Conservation (phyloP, 805 yeast genomes). For the Zygosaccharomyces gambellarensis region DNA sequence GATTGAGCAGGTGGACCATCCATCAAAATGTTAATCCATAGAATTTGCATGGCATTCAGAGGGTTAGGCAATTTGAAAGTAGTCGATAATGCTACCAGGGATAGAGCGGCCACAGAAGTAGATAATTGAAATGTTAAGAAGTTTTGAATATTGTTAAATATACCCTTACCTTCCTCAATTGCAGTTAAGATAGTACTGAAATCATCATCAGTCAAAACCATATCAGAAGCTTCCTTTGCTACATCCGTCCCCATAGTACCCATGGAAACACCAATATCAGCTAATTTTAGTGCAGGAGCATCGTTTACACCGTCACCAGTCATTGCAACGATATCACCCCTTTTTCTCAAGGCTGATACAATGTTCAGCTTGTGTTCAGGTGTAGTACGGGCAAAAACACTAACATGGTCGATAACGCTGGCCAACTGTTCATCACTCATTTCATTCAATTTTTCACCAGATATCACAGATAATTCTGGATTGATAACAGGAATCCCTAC, state of each 20-base stretch:
- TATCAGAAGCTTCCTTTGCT: constrained; percentile 97
- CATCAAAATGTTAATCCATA: constrained; percentile 96
- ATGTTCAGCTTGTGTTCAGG: constrained; percentile 91
- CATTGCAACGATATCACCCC: constrained; percentile 97
- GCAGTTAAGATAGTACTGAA: constrained; percentile 91
- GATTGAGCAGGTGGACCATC: constrained; percentile 99
- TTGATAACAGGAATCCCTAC: constrained; percentile 81
- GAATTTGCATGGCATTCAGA: constrained; percentile 94
- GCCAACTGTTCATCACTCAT: constrained; percentile 71
- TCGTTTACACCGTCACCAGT: constrained; percentile 99
- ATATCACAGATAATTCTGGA: constrained; percentile 62
- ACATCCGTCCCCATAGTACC: constrained; percentile 94
- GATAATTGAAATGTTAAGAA: constrained; percentile 93
- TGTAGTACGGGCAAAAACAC: constrained; percentile 90
- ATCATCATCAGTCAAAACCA: constrained; percentile 96
- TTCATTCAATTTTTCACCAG: constrained; percentile 76
- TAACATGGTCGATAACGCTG: constrained; percentile 71
- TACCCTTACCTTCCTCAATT: constrained; percentile 96
- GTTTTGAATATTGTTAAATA: constrained; percentile 90
- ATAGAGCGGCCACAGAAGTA: constrained; percentile 90
- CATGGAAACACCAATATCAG: constrained; percentile 95
- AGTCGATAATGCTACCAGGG: constrained; percentile 83
- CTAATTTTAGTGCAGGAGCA: constrained; percentile 95
- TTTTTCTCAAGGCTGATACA: constrained; percentile 80
- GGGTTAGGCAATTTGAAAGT: constrained; percentile 88